Conservation (phyloP, 2,329 filamentous ascomycete species). For the Nothophaeocryptopus gaeumannii region DNA sequence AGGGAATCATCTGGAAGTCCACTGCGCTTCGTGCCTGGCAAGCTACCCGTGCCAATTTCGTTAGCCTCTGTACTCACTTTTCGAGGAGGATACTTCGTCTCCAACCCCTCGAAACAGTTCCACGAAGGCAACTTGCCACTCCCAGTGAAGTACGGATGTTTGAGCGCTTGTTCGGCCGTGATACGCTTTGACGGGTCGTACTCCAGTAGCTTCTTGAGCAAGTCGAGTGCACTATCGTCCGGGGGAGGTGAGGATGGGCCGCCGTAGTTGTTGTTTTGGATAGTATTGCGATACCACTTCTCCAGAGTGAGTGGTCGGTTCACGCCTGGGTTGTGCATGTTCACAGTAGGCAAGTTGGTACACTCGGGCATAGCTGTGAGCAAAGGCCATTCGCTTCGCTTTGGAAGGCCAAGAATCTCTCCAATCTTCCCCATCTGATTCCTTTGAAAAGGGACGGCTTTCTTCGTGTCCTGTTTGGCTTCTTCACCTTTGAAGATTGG, state of each 20-base stretch:
- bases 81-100: slow-evolving; percentile 83
- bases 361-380: slow-evolving; percentile 86
- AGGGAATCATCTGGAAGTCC: slow-evolving; percentile 78
- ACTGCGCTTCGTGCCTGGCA: slow-evolving; percentile 87
- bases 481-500: slow-evolving; percentile 99
- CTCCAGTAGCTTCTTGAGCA: slow-evolving; percentile 79
- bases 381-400: slow-evolving; percentile 83
- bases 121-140: slow-evolving; percentile 53
- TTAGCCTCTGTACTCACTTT: slow-evolving; percentile 93
- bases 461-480: slow-evolving; percentile 98
- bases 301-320: slow-evolving; percentile 62
- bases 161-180: slow-evolving; percentile 82
- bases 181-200: slow-evolving; percentile 89
- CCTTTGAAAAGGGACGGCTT: slow-evolving; percentile 92
- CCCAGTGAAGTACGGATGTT: slow-evolving; percentile 80
- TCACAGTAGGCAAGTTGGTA: slow-evolving; percentile 37
- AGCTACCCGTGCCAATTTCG: slow-evolving; percentile 84
- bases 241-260: slow-evolving; percentile 39
- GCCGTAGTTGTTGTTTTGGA: slow-evolving; percentile 48
- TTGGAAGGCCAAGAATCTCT: slow-evolving; percentile 89
- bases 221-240: slow-evolving; percentile 67
- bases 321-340: slow-evolving; percentile 47
- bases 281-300: slow-evolving; percentile 56
- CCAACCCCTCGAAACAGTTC: slow-evolving; percentile 88
- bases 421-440: slow-evolving; percentile 99